phyloP scores from a whole-genome alignment of 106 monocot species.

The Platanthera zijinensis region DNA sequence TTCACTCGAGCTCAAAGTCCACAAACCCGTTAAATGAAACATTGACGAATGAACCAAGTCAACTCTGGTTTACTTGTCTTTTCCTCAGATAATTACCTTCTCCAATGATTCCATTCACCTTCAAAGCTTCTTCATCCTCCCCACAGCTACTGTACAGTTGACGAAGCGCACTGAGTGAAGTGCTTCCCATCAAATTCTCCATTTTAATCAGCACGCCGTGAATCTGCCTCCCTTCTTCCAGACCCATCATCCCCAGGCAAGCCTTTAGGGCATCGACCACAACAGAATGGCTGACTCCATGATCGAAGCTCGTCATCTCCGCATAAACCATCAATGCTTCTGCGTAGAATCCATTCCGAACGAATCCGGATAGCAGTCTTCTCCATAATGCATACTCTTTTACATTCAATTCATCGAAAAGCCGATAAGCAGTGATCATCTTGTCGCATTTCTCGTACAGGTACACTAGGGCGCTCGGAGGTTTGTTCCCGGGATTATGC shows the following conservation, averaged over 20 bases:
- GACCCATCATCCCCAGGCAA: slow-evolving; percentile 15
- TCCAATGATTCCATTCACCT: not conserved
- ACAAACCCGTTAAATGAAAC: no score
- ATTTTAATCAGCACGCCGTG: slow-evolving; percentile 23
- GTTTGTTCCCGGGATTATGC: slow-evolving; percentile 22
- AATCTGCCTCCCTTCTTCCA: slow-evolving; percentile 35
- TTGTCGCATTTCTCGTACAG: slow-evolving; percentile 36
- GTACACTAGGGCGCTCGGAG: slow-evolving; percentile 11
- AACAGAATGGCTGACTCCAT: slow-evolving; percentile 5
- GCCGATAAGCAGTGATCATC: slow-evolving; percentile 15
- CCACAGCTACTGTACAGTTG: slow-evolving; percentile 27
- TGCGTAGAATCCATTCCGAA: slow-evolving; percentile 15
- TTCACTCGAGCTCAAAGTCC: no score
- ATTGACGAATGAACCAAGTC: no score
- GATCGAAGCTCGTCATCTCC: slow-evolving; percentile 16
- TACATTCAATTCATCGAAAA: slow-evolving; percentile 15
- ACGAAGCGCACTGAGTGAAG: slow-evolving; percentile 11
- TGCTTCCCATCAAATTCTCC: slow-evolving; percentile 7
- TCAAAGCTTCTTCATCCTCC: slow-evolving; percentile 19
- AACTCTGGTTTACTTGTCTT: not conserved
- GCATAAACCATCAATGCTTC: slow-evolving; percentile 21
- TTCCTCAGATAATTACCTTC: no score
- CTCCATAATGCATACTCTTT: slow-evolving; percentile 19
- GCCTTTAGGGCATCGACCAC: slow-evolving; percentile 18
- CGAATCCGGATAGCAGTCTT: slow-evolving; percentile 28